Conservation (phyloP, 2,329 filamentous ascomycete species). For the Aspergillus neotritici region DNA sequence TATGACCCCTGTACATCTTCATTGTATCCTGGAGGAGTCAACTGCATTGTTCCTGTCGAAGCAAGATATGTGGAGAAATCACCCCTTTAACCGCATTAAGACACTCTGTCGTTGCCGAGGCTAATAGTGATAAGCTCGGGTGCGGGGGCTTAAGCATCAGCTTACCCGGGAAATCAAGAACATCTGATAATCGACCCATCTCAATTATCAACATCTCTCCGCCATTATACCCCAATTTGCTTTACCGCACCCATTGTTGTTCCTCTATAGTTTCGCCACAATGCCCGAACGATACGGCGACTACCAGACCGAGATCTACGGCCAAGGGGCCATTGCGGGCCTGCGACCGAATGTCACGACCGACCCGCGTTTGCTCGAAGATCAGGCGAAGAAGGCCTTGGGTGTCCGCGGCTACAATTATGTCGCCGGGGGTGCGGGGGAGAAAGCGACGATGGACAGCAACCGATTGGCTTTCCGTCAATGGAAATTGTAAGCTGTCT, state of each 20-base stretch:
- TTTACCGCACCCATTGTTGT: background rate
- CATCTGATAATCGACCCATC: too few relatives aligned
- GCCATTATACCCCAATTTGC: too few relatives aligned
- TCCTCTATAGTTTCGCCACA: background rate
- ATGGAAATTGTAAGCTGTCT: constrained; percentile 37
- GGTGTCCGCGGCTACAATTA: constrained; percentile 52
- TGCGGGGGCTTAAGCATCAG: too few relatives aligned
- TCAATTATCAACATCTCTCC: background rate
- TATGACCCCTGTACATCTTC: too few relatives aligned
- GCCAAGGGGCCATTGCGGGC: constrained; percentile 47
- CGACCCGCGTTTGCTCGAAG: constrained; percentile 53
- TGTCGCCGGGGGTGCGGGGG: constrained; percentile 58
- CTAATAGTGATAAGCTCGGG: too few relatives aligned
- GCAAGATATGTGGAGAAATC: too few relatives aligned
- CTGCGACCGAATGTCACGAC: constrained; percentile 52
- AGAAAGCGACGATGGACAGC: constrained; percentile 56
- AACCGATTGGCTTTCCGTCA: constrained; percentile 55
- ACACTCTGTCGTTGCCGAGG: too few relatives aligned
- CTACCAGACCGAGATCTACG: constrained; percentile 48
- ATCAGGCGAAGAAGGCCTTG: constrained; percentile 49
- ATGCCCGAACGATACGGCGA: constrained; percentile 39
- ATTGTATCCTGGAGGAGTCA: too few relatives aligned
- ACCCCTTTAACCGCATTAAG: too few relatives aligned
- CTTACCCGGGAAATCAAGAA: too few relatives aligned
- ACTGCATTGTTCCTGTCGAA: too few relatives aligned